These are phyloP conservation scores for Chlamydomonas sp. DNA, from an alignment of 139 green algal genomes.

Conservation along the genomic window DNA sequence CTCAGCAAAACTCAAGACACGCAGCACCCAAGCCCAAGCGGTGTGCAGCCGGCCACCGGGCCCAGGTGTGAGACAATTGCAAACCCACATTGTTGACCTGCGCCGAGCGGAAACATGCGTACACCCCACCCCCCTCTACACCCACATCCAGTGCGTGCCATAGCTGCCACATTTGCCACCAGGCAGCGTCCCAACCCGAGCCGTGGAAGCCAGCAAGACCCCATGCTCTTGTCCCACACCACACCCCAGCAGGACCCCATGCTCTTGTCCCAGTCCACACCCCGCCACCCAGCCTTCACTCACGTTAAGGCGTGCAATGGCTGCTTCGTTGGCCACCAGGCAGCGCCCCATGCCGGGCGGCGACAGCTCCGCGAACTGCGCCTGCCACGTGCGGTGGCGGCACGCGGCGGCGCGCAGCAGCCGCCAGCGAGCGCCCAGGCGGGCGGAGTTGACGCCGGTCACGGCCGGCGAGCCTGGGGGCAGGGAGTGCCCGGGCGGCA, in stretches of 20 bases:
- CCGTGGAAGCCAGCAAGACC: not conserved
- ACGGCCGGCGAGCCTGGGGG: slow-evolving; percentile 13
- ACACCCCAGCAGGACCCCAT: not conserved
- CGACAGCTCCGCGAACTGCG: slow-evolving; percentile 7
- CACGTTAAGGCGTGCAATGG: slow-evolving; percentile 9
- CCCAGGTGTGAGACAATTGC: no score
- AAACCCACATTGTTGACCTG: no score
- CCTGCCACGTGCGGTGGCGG: not conserved
- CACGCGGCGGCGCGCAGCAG: not conserved
- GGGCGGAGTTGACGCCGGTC: not conserved
- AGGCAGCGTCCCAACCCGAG: no score
- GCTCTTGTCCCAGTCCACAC: not conserved
- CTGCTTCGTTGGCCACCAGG: slow-evolving; percentile 23
- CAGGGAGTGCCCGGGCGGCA: not conserved
- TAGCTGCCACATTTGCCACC: no score
- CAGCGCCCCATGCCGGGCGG: slow-evolving; percentile 22
- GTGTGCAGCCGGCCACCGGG: no score
- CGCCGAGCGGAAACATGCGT: no score
- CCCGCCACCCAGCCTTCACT: not conserved
- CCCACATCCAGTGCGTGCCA: no score
- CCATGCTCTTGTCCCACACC: not conserved
- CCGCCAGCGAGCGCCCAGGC: not conserved
- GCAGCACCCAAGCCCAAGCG: no score
- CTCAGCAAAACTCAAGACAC: no score
- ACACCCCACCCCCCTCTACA: no score